Evolutionary conservation across 2,329 filamentous ascomycete genomes (phyloP), one percentile per base, ranked within the genome.

Genomic region (Xylariaceae sp.): DNA sequence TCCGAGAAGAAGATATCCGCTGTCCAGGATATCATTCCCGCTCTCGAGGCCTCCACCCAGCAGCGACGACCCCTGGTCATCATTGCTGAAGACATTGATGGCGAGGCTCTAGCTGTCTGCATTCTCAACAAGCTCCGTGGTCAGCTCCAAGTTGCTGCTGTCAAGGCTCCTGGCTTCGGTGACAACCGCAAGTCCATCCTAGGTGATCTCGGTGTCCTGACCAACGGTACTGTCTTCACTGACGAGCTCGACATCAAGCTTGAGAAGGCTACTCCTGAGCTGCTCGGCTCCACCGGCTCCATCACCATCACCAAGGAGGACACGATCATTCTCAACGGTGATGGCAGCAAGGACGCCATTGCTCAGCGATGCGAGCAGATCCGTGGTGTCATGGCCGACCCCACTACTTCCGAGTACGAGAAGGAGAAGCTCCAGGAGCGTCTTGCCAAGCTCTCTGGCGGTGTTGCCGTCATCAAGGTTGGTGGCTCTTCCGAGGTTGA

Each of bases 371-470:
- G 94, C 77, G 94, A 99, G 79, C 94, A 99, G 82, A 99, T 99
- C 76, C 92, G 94, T 64, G 92, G 93, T 63, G 91, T 97, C 75
- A 96, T 97, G 80, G 82, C 80, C 58, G 94, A 99, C 78, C 88
- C 93, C 61, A 87, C 83, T 65, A 99, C 94, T 60, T 97, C 92
- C 45, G 94, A 99, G 70, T 99, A 99, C 78, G 94, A 99, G 85
- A 97, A 97, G 85, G 94, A 99, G 88, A 99, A 99, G 86, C 90
- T 99, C 61, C 94, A 97, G 80, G 94, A 99, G 82, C 94, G 94
- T 78, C 89, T 99, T 57, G 94, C 94, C 65, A 99, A 99, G 87
- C 89, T 99, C 63, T 97, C 94, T 63, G 94, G 94, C 60, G 94
- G 94, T 83, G 94, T 99, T 66, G 94, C 94, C 66, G 94, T 99